Conservation (phyloP, 208 protist species). For the Acanthamoeba castellanii region DNA sequence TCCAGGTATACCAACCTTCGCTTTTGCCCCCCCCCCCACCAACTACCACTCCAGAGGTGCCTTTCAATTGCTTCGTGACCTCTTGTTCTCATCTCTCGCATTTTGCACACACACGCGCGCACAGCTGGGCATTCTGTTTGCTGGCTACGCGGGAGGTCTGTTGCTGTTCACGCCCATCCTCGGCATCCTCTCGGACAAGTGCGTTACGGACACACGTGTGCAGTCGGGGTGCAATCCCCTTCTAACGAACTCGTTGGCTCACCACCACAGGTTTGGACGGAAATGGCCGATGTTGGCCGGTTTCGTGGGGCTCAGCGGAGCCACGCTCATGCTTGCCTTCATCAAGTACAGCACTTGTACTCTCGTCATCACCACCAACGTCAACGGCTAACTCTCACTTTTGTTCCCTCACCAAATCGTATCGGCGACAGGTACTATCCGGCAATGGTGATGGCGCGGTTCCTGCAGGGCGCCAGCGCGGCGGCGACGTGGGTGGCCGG, state of each 20-base stretch:
- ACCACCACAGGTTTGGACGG: not conserved
- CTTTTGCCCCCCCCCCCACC: no score
- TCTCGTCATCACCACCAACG: not conserved
- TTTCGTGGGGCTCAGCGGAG: not conserved
- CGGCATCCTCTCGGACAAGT: slow-evolving; percentile 20
- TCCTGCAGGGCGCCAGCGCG: slow-evolving; percentile 15
- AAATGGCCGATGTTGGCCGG: slow-evolving; percentile 27
- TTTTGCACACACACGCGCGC: no score
- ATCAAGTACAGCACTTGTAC: not conserved
- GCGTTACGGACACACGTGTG: not conserved
- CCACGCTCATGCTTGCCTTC: not conserved
- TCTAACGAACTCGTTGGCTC: not conserved
- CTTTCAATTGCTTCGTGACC: not conserved
- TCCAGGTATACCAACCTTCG: not conserved
- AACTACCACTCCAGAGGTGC: not conserved
- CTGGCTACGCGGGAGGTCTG: not conserved
- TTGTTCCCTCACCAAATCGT: not conserved
- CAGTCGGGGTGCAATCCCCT: not conserved
- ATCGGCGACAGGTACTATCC: not conserved
- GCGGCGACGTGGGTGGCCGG: slow-evolving; percentile 34
- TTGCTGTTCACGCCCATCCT: slow-evolving; percentile 4
- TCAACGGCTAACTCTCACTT: not conserved
- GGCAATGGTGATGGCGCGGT: slow-evolving; percentile 1
- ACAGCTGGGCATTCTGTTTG: slow-evolving; percentile 26
- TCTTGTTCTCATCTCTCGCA: not conserved